These are phyloP conservation scores for Globisporangium irregulare DNA, from an alignment of 352 stramenopile genomes.

Conservation along the genomic window DNA sequence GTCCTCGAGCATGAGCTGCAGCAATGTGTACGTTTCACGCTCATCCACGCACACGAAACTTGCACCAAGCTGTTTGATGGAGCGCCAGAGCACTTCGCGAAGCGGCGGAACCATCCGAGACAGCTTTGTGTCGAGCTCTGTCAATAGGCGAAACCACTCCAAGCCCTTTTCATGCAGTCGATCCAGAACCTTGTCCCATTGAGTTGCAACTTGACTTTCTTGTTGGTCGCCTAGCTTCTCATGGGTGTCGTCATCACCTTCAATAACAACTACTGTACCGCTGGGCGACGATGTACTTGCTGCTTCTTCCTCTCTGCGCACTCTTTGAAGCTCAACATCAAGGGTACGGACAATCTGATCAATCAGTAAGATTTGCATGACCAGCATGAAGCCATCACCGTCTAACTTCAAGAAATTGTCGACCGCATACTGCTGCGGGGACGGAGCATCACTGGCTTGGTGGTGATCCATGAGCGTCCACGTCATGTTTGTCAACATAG, in stretches of 20 bases:
- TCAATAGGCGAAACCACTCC: slow-evolving; percentile 80
- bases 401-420: slow-evolving; percentile 70
- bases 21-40: slow-evolving; percentile 71
- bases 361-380: slow-evolving; percentile 79
- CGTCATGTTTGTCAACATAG: slow-evolving; percentile 58
- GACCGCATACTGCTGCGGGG: slow-evolving; percentile 23
- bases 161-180: slow-evolving; percentile 71
- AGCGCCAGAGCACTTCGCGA: slow-evolving; percentile 78
- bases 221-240: slow-evolving; percentile 22
- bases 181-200: slow-evolving; percentile 36
- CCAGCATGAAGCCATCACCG: slow-evolving; percentile 64
- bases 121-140: slow-evolving; percentile 76
- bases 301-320: slow-evolving; percentile 28
- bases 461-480: slow-evolving; percentile 42
- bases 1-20: slow-evolving; percentile 86
- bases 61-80: slow-evolving; percentile 78
- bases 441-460: slow-evolving; percentile 4
- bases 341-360: slow-evolving; percentile 70
- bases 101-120: slow-evolving; percentile 78
- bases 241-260: slow-evolving; percentile 2
- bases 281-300: slow-evolving; percentile 4
- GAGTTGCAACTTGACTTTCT: slow-evolving; percentile 16
- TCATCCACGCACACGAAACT: slow-evolving; percentile 83
- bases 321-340: slow-evolving; percentile 49
- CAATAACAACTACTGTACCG: neutral